Percentiles rank a stretch among this genome's conserved stretches.
phyloP scores from a whole-genome alignment of 345 rosid species.

The Aquilaria sinensis region DNA sequence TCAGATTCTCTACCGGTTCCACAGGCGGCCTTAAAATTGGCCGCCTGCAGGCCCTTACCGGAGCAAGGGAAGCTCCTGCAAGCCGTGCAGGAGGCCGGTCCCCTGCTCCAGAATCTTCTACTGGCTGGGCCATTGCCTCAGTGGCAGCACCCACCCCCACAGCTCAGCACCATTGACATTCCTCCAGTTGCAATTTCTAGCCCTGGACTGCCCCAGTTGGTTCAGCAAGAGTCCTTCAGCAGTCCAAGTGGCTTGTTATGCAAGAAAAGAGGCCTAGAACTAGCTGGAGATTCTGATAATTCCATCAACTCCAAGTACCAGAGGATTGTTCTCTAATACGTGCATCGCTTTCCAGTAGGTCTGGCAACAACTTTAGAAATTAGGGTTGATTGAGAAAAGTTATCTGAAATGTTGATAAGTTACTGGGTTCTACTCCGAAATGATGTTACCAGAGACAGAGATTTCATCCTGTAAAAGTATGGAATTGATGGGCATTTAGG shows the following conservation, averaged over 20 bases:
- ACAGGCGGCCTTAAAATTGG: slow-evolving; percentile 23
- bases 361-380: no score
- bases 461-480: slow-evolving; percentile 4
- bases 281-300: slow-evolving; percentile 24
- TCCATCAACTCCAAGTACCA: slow-evolving; percentile 21
- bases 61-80: slow-evolving; percentile 60
- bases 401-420: slow-evolving; percentile 12
- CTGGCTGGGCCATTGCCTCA: slow-evolving; percentile 76
- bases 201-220: slow-evolving; percentile 14
- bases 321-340: slow-evolving; percentile 18
- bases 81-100: slow-evolving; percentile 70
- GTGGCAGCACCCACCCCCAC: slow-evolving; percentile 80
- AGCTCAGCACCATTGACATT: slow-evolving; percentile 47
- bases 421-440: slow-evolving; percentile 6
- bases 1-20: background rate
- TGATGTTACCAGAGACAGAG: slow-evolving; percentile 12
- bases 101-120: slow-evolving; percentile 57
- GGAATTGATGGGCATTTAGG: slow-evolving; percentile 6
- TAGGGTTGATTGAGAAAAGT: background rate
- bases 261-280: slow-evolving; percentile 32
- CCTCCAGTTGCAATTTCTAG: slow-evolving; percentile 58
- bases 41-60: slow-evolving; percentile 41
- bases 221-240: slow-evolving; percentile 27
- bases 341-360: background rate
- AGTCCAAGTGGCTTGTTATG: slow-evolving; percentile 11